phyloP scores from a whole-genome alignment of 768 basidiomycete species.

The Kwoniella shandongensis region DNA sequence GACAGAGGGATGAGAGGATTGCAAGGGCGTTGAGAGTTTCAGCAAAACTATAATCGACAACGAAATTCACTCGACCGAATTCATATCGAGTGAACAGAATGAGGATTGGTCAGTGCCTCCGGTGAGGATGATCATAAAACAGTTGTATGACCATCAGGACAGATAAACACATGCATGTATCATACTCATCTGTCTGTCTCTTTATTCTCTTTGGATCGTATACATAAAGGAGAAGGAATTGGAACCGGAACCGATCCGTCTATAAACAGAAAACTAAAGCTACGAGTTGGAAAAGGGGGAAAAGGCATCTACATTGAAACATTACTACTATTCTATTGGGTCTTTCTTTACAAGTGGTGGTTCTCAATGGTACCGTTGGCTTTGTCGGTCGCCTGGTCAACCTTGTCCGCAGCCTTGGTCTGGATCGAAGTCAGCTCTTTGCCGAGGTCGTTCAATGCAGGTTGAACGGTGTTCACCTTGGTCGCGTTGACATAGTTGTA shows the following conservation, averaged over 20 bases:
- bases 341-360: background rate
- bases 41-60: too few relatives aligned
- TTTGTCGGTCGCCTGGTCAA: slow-evolving; percentile 27
- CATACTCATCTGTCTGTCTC: too few relatives aligned
- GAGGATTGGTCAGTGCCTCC: background rate
- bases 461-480: slow-evolving; percentile 38
- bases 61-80: too few relatives aligned
- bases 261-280: too few relatives aligned
- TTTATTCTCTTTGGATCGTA: too few relatives aligned
- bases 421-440: slow-evolving; percentile 2
- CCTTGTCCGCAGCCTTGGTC: slow-evolving; percentile 34
- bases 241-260: too few relatives aligned
- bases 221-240: too few relatives aligned
- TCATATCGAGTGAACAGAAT: background rate
- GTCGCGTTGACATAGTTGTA: slow-evolving; percentile 48
- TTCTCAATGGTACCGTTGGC: slow-evolving; percentile 27
- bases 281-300: too few relatives aligned
- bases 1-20: slow-evolving; percentile 9
- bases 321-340: too few relatives aligned
- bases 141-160: background rate
- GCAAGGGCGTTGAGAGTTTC: slow-evolving; percentile 3
- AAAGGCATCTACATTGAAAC: background rate
- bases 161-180: background rate
- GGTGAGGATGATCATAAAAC: background rate
- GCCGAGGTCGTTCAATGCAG: background rate